A percentile compares a stretch with the other conserved stretches of the same genome.
phyloP scores from a whole-genome alignment of 371 early-diverging fungal species.

The Rhizopus delemar region DNA sequence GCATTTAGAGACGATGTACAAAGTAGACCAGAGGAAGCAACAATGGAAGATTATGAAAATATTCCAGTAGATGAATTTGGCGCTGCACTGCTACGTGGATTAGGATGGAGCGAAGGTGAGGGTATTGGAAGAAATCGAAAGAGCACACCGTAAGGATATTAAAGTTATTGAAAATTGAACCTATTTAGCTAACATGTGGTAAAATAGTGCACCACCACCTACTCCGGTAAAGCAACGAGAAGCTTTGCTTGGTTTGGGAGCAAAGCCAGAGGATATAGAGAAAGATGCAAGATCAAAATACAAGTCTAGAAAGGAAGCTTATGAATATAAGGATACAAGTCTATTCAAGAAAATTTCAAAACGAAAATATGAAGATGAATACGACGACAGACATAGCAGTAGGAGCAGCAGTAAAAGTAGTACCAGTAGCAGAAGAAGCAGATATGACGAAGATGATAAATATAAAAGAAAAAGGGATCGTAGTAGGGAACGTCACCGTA shows the following conservation, averaged over 20 bases:
- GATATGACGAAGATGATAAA: constrained; percentile 2
- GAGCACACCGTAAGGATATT: constrained; percentile 32
- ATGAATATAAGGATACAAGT: constrained; percentile 45
- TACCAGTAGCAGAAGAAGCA: constrained; percentile 1
- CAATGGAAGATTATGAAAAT: constrained; percentile 79
- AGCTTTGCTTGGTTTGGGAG: constrained; percentile 75
- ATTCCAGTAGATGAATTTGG: constrained; percentile 92
- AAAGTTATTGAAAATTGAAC: background rate
- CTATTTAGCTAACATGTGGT: background rate
- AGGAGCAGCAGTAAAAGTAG: constrained; percentile 3
- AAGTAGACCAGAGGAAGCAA: constrained; percentile 60
- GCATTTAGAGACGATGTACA: constrained; percentile 54
- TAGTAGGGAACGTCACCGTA: background rate
- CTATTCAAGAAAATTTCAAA: constrained; percentile 49
- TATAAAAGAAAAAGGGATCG: constrained; percentile 6
- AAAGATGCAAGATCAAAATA: constrained; percentile 22
- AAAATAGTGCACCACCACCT: constrained; percentile 38
- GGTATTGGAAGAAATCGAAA: constrained; percentile 59
- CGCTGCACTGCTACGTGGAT: constrained; percentile 82
- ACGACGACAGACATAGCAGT: background rate
- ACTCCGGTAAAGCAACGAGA: constrained; percentile 61
- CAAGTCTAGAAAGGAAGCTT: constrained; percentile 30
- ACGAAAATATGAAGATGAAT: constrained; percentile 30
- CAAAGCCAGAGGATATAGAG: constrained; percentile 56
- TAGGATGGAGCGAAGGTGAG: constrained; percentile 89